Evolutionary conservation across 768 basidiomycete genomes (phyloP), one percentile per base, ranked within the genome.

Genomic region (Tremella mesenterica): DNA sequence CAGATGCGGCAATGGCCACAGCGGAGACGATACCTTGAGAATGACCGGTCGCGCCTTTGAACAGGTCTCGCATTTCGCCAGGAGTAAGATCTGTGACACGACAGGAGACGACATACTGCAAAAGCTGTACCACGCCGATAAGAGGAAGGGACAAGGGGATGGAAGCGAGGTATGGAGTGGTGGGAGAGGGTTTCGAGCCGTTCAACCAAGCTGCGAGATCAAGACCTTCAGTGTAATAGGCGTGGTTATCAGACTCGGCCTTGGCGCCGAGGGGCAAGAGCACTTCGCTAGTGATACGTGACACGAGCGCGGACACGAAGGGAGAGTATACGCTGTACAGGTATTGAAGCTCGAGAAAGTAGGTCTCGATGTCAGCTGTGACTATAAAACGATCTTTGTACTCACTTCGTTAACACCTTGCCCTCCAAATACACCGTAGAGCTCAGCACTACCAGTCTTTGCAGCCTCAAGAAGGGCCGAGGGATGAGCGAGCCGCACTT

Each of bases 11-110:
- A 65, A 96, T 82, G 33, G 81, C 84, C 48, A 92, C 81, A n/a
- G 95, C 95, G 12, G 92, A 88, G 44, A 95, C 84, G 63, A 99
- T 83, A 60, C 95, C 95, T 74, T 97, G 93, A 1, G 92, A 96
- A 75, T 99, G 95, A 28, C 95, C 95, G 14, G 95, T 97, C 2
- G 91, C 82, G 29, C 93, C 93, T 9, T 81, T 78, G 50, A 97
- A 79, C 43, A 80, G 80, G 43, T 78, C 75, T 33, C 86, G 82
- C 71, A 95, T 79, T 65, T 92, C 81, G 8, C 83, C 87, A 0
- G 90, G 90, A 7, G 82, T 82, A 38, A 88, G 75, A 52, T 83
- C 81, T 20, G 83, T 77, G 51, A 88, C 83, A 49, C 82, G 83
- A 70, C 85, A 86, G 5, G 84, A 80, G 43, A 85, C 78, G 57